Evolutionary conservation across 371 early-diverging fungal species (phyloP), one percentile per base, ranked within the genome.

Genomic region (Syncephalastrum racemosum): DNA sequence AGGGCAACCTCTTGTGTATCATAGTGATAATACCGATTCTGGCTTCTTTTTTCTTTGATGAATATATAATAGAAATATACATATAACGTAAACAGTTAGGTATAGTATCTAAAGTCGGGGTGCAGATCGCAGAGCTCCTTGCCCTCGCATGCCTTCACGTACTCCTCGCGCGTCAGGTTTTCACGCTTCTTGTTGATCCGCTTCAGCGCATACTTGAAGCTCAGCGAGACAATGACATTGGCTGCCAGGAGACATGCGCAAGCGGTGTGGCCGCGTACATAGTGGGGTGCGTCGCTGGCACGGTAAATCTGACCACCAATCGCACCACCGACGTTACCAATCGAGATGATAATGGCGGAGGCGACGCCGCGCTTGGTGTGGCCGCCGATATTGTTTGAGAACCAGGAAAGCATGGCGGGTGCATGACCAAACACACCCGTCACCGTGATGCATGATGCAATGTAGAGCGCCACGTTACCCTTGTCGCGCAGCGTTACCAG

Each of bases 361-460:
- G 79, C 84, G 36, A 80, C 80, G 65, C 79, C 85, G 43, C 83
- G 74, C 66, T 87, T 87, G 20, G 84, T 83, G 51, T 83, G 81
- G 0, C 88, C 88, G 55, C 80, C 81, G 44, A 84, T 72, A 41
- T 84, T 85, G 62, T 75, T 81, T 3, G 81, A 74, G 59, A 84
- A 79, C 85, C 85, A 87, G 1, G 76, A 70, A 12, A 87, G 59
- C 79, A 81, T 83, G 39, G 83, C 66, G 15, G 88, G 85, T 18
- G 79, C 67, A 19, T 79, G 71, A 10, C 78, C 52, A 57, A 82
- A 84, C n/a, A 83, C 81, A 25, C 85, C 85, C 12, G 64, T 75
- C 8, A 73, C 73, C 3, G 83, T 77, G 44, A 87, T 63, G 22
- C 74, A 71, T 39, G 82, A 74, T 44, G 79, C 73, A 50, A 80